Evolutionary conservation across 208 protist genomes (phyloP), one percentile per base, ranked within the genome.

Genomic region (Trypanosoma boissoni): DNA sequence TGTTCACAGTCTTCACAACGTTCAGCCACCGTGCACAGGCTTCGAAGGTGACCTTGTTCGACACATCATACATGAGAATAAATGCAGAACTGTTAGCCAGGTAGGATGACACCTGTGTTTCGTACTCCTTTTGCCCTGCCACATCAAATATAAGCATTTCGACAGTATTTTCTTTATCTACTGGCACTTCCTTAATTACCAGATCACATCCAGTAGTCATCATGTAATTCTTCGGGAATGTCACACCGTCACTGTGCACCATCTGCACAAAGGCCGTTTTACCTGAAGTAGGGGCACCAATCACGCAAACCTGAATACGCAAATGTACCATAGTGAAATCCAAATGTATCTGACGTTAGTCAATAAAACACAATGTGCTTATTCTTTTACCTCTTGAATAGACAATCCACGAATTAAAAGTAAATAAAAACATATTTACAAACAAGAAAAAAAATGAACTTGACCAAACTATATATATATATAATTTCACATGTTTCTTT

Each of bases 201-300:
- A 97, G 89, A 43, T 97, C 91, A 59, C 90, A 92, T 4, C 91
- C 91, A 71, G 86, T 82, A 3, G 91, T 97, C 91, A 97, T 95
- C n/a, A 94, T 28, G 64, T 97, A 97, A 54, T 97, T 92, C 50
- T 90, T 90, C 0, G 91, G 89, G 58, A 95, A 97, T 0, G 74
- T 74, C 7, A 78, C 64, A 29, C 91, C 88, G 55, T 92, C 90
- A 71, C 84, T 95, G 67, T 92, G 87, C 6, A 90, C 59, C 85
- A 95, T 97, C 68, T 97, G 86, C 58, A 93, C 88, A 58, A 93
- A 85, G 5, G 88, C 80, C 18, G 86, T 86, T 67, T 97, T 97
- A n/a, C 91, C 91, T 7, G 88, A 88, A 0, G 91, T 95, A 14
- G 85, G 73, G 34, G 89, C 88, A 36, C 91, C 91, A 37, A 97